Evolutionary conservation across 2,329 filamentous ascomycete species (phyloP), one percentile per base, ranked within the genome.

Genomic region (Fusarium avenaceum): DNA sequence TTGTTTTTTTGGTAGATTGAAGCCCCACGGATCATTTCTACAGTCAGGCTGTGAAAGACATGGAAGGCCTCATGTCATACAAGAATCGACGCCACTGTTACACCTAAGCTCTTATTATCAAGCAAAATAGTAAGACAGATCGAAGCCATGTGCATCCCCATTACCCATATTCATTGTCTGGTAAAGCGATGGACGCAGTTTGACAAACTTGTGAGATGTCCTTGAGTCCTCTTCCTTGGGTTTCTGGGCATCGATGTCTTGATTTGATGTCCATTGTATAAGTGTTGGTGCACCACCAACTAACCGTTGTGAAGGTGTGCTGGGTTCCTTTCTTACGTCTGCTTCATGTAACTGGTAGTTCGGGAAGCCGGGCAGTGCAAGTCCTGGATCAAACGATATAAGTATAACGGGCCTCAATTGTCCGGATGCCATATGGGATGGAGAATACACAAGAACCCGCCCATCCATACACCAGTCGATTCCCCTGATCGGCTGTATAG

Each of bases 401-500:
- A 77, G 60, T 4, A 75, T 44, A 28, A 77, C 33, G 15, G 69
- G 65, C 49, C 65, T 72, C 45, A 60, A 48, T 38, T 64, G 48
- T 4, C 57, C 62, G 14, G 51, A 38, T 6, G 38, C 47, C 40
- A 63, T 59, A 30, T 65, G 40, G 32, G 61, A 40, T 53, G 74
- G 53, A 49, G 79, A 74, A 67, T 85, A 87, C 4, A 86, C 73
- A n/a, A 86, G 63, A 6, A 79, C 80, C 14, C 81, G 74, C n/a
- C 85, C 82, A 63, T 86, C 83, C 72, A 81, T 81, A 17, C 71
- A 74, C 19, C 82, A 83, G 3, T 79, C 74, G 3, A 85, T 74
- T 7, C 65, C 61, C 0, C 78, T 77, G 1, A 83, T 80, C 56
- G 59, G 45, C 17, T 54, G 45, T 39, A 57, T 30, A 9, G 65